A percentile compares a stretch with the other conserved stretches of the same genome.
Conservation (phyloP, 257 asterid species). For the Scutellaria barbata region DNA sequence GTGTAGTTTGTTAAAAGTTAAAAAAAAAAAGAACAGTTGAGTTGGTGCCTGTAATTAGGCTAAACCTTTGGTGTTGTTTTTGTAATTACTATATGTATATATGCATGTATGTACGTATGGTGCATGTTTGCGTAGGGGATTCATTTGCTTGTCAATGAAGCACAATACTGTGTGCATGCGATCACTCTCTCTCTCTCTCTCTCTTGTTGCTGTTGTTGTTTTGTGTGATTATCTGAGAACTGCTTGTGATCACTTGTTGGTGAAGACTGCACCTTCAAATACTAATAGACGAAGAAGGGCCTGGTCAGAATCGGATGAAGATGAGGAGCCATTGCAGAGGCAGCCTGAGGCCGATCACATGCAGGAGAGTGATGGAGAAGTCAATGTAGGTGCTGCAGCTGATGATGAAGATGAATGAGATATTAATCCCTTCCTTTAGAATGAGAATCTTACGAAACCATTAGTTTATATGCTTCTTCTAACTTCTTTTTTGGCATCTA, state of each 20-base stretch:
- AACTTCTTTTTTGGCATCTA: too few relatives aligned
- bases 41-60: too few relatives aligned
- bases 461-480: background rate
- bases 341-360: slow-evolving; percentile 43
- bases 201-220: too few relatives aligned
- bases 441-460: background rate
- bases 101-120: too few relatives aligned
- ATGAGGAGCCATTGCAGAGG: slow-evolving; percentile 56
- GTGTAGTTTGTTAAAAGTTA: too few relatives aligned
- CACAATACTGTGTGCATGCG: background rate
- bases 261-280: slow-evolving; percentile 66
- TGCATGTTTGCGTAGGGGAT: background rate
- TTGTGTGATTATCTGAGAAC: background rate
- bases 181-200: background rate
- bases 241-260: slow-evolving; percentile 7
- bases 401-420: slow-evolving; percentile 50
- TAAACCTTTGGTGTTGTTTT: too few relatives aligned
- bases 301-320: slow-evolving; percentile 90
- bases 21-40: too few relatives aligned
- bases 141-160: too few relatives aligned
- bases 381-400: slow-evolving; percentile 44
- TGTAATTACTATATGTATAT: too few relatives aligned
- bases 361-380: slow-evolving; percentile 66
- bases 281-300: slow-evolving; percentile 60
- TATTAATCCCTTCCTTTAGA: background rate